Evolutionary conservation across 2,329 filamentous ascomycete species (phyloP).

Genomic region (Mycosphaerella arachidis): DNA sequence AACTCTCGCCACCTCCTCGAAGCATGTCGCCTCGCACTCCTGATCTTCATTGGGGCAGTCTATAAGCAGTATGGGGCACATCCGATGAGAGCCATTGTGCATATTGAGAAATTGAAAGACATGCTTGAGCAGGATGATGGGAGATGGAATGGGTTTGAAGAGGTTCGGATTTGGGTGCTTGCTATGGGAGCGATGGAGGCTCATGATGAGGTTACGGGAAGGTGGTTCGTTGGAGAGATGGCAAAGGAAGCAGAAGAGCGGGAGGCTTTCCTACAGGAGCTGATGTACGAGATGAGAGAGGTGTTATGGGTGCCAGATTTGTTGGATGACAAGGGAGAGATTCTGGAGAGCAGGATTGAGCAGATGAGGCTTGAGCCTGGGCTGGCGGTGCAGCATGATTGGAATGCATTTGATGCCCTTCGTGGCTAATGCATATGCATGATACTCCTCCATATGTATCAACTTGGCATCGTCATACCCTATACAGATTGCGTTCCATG

Average conservation of each 20-base stretch:
- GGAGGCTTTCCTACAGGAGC: background rate
- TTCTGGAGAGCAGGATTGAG: background rate
- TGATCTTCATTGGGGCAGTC: background rate
- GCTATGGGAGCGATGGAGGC: background rate
- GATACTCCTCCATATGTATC: no score
- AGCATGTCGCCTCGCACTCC: background rate
- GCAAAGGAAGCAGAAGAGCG: background rate
- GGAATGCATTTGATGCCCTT: background rate
- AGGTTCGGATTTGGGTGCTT: background rate
- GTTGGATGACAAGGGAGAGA: background rate
- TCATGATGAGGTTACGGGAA: background rate
- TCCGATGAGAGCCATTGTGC: background rate
- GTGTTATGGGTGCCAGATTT: background rate
- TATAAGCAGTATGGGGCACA: slow-evolving; percentile 1
- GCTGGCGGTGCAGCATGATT: background rate
- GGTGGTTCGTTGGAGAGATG: background rate
- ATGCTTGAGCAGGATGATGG: background rate
- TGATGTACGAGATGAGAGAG: background rate
- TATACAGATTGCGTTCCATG: no score
- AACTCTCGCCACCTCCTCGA: background rate
- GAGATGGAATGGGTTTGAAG: background rate
- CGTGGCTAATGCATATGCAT: no score
- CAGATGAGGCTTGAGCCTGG: background rate
- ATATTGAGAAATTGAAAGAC: background rate
- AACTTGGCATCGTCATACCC: no score